Base-by-base conservation (phyloP, 2,329 filamentous ascomycete genomes). In the Alternaria novae-zelandiae region DNA sequence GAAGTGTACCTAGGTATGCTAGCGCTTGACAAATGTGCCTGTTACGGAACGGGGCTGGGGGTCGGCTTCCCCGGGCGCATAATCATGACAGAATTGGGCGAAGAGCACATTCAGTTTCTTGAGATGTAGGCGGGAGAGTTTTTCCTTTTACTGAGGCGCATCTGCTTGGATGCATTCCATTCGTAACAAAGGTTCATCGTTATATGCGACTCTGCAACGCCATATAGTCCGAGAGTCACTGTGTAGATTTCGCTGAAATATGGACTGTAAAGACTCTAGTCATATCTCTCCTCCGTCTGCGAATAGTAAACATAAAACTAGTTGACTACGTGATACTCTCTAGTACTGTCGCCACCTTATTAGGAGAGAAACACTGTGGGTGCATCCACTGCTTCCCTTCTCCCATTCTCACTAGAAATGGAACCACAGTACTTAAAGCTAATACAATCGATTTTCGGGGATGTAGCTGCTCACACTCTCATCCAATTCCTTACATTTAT, bases 331-430 rank as follows among this genome's bases (percentile, higher is more conserved):
- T 17, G 23, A 4, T 10, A 23, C 15, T 26, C 3, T n/a, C 23
- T 13, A n/a, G 45, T 9, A 20, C 30, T 53, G 12, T 23, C 4
- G 17, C 23, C 7, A 7, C 20, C 32, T 36, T 9, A 20, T 7
- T 2, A 6, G 1, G n/a, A 44, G 12, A 13, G 43, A 21, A 20
- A 44, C 17, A 21, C 43, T 44, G 43, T 21, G 11, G 20, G 17
- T 44, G 43, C 17, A 13, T 17, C 17, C 43, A 4, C 8, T 13
- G 43, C 43, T 13, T 8, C 20, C 11, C 10, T 2, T 36, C 6
- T 17, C 12, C 28, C 1, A 23, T 5, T 2, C 1, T 6, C 21
- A 26, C 0, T 5, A 8, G 4, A 3, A 12, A n/a, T 26, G 2
- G 45, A 25, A n/a, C 3, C 15, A 15, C 10, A 21, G 23, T 11